Evolutionary conservation across 352 stramenopile genomes (phyloP).

Genomic region (Globisporangium paddicum): DNA sequence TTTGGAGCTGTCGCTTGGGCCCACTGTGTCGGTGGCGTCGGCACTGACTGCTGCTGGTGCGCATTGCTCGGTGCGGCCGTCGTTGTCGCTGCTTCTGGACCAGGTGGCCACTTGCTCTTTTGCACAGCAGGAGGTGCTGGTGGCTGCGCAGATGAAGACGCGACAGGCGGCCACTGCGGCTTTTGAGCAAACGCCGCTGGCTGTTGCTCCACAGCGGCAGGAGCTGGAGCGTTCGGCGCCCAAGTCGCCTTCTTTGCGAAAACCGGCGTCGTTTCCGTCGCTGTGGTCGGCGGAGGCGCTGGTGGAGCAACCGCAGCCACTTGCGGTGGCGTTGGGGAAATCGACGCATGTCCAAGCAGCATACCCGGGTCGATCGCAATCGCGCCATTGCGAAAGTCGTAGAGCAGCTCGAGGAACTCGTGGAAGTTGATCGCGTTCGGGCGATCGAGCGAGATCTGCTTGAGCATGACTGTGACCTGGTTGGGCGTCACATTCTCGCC

Average conservation of each 20-base stretch:
- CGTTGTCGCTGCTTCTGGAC: background rate
- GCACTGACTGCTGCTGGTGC: background rate
- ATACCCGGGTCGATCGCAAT: conserved; percentile 48
- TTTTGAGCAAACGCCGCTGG: conserved; percentile 11
- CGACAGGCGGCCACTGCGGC: conserved; percentile 12
- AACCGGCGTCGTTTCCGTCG: conserved; percentile 11
- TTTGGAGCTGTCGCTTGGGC: conserved; percentile 12
- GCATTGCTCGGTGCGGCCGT: background rate
- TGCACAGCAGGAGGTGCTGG: background rate
- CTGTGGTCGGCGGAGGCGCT: background rate
- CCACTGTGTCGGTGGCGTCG: conserved; percentile 2
- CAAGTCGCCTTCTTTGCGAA: conserved; percentile 15
- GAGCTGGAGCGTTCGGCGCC: background rate
- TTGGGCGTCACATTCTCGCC: conserved; percentile 74
- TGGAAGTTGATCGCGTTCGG: conserved; percentile 57
- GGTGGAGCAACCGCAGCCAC: conserved; percentile 1
- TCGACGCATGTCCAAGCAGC: conserved; percentile 36
- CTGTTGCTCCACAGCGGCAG: background rate
- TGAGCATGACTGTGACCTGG: conserved; percentile 51
- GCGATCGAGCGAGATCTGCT: conserved; percentile 54
- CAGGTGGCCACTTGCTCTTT: conserved; percentile 14
- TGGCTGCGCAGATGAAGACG: background rate
- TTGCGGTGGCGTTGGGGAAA: conserved; percentile 14
- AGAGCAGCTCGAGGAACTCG: conserved; percentile 77
- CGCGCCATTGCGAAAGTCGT: conserved; percentile 64